Evolutionary conservation across 2,329 filamentous ascomycete genomes (phyloP), one percentile per base, ranked within the genome.

Genomic region (Xylaria sp.): DNA sequence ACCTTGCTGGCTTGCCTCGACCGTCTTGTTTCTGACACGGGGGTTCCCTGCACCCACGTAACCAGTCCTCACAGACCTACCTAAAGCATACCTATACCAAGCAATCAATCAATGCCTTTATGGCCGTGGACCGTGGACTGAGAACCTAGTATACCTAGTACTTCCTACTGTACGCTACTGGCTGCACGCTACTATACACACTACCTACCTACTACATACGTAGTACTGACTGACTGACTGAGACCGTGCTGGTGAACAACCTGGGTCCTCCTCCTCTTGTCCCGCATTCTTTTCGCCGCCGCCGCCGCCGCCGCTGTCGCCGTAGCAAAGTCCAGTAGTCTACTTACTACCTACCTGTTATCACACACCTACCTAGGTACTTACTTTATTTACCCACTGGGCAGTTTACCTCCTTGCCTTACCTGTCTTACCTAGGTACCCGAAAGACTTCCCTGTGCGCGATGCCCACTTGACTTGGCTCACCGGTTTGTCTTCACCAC

Each of bases 401-500:
- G 10, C 32, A 10, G 32, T 35, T 35, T 44, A 35, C 35, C 32
- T 23, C 37, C 60, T 10, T 53, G 48, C 48, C 42, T 58, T 29
- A 54, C 48, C 42, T 58, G 16, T 25, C 63, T 60, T 54, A 27
- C 63, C 63, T 54, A 37, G 59, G 50, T 66, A 42, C 65, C 60
- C 42, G 27, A 61, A 50, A 29, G 53, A 48, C 55, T 44, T 67
- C 42, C 47, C 59, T 50, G 44, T 23, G 32, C 57, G 54, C 65
- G 55, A 70, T 70, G 65, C 37, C 62, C 42, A 57, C 57, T 60
- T 68, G 65, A 66, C 62, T 64, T 64, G 55, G 63, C 60, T 68
- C 62, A 65, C 60, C 62, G 68, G 54, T 32, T 32, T 53, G 44
- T 60, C 65, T 60, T 63, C 65, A 54, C 60, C 48, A 42, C 40